Percentiles rank a stretch among this genome's conserved stretches.
phyloP scores from a whole-genome alignment of 1,284 basidiomycete genomes.

The Heliocybe sulcata region DNA sequence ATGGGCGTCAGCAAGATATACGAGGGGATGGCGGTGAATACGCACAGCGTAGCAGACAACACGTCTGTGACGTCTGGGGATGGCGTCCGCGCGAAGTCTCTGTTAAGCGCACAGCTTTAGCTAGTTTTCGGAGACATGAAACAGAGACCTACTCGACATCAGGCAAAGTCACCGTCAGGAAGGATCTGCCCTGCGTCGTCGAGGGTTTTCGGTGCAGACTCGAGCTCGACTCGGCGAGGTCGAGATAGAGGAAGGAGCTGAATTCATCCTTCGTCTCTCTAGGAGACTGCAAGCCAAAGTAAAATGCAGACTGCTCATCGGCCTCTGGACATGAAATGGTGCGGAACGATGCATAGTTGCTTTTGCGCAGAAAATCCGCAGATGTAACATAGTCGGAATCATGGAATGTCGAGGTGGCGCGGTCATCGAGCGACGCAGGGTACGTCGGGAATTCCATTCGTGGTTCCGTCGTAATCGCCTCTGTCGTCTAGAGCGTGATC shows the following conservation, averaged over 20 bases:
- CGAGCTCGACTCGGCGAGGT: neutral
- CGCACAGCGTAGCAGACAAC: neutral
- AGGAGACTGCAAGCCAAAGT: neutral
- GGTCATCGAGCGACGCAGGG: neutral
- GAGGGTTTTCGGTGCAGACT: neutral
- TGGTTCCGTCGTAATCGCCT: no score
- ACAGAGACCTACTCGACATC: neutral
- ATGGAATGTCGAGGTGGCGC: neutral
- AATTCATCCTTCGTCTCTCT: neutral
- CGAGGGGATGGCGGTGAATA: neutral
- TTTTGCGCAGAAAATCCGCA: neutral
- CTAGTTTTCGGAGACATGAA: neutral
- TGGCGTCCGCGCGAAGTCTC: neutral
- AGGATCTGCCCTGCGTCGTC: neutral
- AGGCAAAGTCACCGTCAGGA: neutral
- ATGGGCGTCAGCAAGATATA: neutral
- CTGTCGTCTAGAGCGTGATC: neutral
- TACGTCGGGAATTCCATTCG: neutral
- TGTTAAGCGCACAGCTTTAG: neutral
- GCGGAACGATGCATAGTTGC: neutral
- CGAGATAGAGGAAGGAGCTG: conserved; percentile 1
- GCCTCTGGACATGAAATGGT: neutral
- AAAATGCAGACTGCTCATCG: neutral
- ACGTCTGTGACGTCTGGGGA: neutral
- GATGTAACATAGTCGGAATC: neutral